A percentile compares a stretch with the other conserved stretches of the same genome.
Evolutionary conservation across 2,329 filamentous ascomycete genomes (phyloP).

Genomic region (Beauveria pseudobassiana): DNA sequence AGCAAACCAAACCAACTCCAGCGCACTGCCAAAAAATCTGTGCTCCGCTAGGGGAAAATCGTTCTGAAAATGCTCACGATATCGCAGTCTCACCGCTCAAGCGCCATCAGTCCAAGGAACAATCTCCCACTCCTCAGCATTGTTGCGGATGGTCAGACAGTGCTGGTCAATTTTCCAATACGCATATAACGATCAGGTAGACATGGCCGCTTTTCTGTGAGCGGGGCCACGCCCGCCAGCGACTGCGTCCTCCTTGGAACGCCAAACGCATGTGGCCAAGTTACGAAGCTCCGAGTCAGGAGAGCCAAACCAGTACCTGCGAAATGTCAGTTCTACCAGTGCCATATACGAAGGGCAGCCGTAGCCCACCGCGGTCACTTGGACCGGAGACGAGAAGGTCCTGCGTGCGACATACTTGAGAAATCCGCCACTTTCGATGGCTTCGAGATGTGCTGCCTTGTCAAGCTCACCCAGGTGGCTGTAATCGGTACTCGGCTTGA

Average conservation of each 20-base stretch:
- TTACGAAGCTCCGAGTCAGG: constrained; percentile 65
- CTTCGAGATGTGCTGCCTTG: constrained; percentile 71
- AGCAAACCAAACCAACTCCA: neutral
- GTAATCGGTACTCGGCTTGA: constrained; percentile 60
- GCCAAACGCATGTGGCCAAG: constrained; percentile 72
- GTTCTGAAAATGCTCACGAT: constrained; percentile 7
- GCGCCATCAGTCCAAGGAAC: constrained; percentile 41
- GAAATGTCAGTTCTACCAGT: neutral
- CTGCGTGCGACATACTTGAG: constrained; percentile 53
- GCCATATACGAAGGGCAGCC: constrained; percentile 1
- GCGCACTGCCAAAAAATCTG: neutral
- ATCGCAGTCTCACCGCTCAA: constrained; percentile 9
- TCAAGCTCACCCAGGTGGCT: constrained; percentile 66
- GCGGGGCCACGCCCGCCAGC: constrained; percentile 53
- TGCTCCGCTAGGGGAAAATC: neutral
- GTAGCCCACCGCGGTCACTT: neutral
- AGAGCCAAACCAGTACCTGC: constrained; percentile 78
- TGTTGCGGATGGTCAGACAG: constrained; percentile 60
- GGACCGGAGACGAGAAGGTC: neutral
- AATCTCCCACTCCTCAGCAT: constrained; percentile 56
- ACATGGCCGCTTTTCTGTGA: constrained; percentile 58
- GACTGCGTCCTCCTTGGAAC: constrained; percentile 50
- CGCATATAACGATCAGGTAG: constrained; percentile 52
- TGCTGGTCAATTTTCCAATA: constrained; percentile 66
- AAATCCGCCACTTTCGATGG: constrained; percentile 69